These are phyloP conservation scores for Capsella bursapastoris DNA, from an alignment of 345 rosid species.

Conservation along the genomic window DNA sequence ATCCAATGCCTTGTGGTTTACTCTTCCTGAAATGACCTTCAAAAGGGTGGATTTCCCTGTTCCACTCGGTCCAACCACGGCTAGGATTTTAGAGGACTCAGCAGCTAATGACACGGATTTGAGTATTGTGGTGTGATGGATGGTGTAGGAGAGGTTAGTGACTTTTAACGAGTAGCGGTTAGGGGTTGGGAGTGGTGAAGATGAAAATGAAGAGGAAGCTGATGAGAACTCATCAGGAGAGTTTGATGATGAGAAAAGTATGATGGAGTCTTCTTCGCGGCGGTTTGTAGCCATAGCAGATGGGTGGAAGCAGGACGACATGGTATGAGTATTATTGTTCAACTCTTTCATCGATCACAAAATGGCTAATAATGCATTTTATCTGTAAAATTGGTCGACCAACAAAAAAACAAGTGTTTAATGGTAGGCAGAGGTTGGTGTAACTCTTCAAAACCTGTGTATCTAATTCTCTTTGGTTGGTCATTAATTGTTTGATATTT, in stretches of 20 bases:
- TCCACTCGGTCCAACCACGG: slow-evolving; percentile 86
- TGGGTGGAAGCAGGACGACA: slow-evolving; percentile 63
- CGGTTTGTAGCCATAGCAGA: slow-evolving; percentile 24
- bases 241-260: slow-evolving; percentile 72
- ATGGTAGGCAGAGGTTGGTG: slow-evolving; percentile 46
- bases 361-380: slow-evolving; percentile 2
- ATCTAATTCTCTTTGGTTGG: slow-evolving; percentile 12
- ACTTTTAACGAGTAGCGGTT: slow-evolving; percentile 45
- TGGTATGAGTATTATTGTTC: slow-evolving; percentile 21
- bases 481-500: slow-evolving; percentile 17
- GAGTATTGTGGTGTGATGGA: slow-evolving; percentile 49
- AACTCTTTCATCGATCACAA: slow-evolving; percentile 6
- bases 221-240: slow-evolving; percentile 68
- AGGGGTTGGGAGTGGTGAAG: slow-evolving; percentile 49
- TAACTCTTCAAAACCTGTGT: slow-evolving; percentile 24
- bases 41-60: slow-evolving; percentile 88
- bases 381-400: slow-evolving; percentile 33
- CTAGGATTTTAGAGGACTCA: slow-evolving; percentile 66
- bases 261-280: slow-evolving; percentile 64
- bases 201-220: slow-evolving; percentile 65
- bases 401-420: slow-evolving; percentile 32
- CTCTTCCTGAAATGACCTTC: slow-evolving; percentile 74
- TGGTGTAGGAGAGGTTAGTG: slow-evolving; percentile 68
- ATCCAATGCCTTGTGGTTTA: slow-evolving; percentile 56
- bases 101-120: slow-evolving; percentile 73